Evolutionary conservation across 2,329 filamentous ascomycete species (phyloP), one percentile per base, ranked within the genome.

Genomic region (Fusarium lyarnte): DNA sequence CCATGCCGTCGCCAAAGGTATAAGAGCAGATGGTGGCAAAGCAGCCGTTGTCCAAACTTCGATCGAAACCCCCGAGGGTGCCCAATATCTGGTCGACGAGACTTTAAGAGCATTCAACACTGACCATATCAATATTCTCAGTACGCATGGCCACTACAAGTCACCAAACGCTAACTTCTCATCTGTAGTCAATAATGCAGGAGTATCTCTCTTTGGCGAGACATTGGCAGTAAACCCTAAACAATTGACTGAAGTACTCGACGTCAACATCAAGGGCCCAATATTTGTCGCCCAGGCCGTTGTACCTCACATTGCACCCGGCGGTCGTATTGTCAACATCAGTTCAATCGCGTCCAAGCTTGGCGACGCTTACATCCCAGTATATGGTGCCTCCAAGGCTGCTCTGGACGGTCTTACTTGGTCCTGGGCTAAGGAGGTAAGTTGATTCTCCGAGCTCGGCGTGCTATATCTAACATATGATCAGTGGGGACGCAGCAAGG

Each of bases 361-460:
- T 29, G 25, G 43, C 0, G 25, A 46, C 3, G 21, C 3, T 11
- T n/a, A 8, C 2, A 29, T 46, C 9, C 43, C 43, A 2, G 3
- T 29, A 16, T 46, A 46, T 3, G 9, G 43, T 29, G 43, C 25
- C 16, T 46, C 19, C 2, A 46, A 46, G 2, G 43, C 43, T 46
- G 43, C 43, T 6, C 25, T 46, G 0, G 43, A n/a, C 9, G 29
- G 43, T 29, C 13, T 46, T 3, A 46, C 43, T 2, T 29, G 25
- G 43, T 29, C 43, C 0, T 46, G 8, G 25, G 25, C 25, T 1
- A 46, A 46, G 8, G 43, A 29, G 25, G 43, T 21, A 6, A 14
- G 25, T 21, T 1, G 0, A 12, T 29, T 8, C 8, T 8, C n/a
- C 11, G 41, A 23, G 6, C 11, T 23, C 9, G 0, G n/a, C 16